Evolutionary conservation across 2,329 filamentous ascomycete species (phyloP).

Genomic region (Raffaelea albimanens): DNA sequence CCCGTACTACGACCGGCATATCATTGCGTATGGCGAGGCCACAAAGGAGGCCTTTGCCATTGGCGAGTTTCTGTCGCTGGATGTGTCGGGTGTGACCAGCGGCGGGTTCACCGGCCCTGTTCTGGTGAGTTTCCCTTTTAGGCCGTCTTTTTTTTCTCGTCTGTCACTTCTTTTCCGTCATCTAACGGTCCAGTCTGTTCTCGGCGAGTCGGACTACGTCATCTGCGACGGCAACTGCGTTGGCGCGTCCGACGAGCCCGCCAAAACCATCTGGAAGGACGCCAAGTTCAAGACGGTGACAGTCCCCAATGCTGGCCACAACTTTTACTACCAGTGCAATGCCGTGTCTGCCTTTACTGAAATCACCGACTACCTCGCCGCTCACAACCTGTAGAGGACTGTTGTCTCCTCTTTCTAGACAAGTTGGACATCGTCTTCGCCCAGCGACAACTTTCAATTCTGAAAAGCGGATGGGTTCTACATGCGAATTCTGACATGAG

Average conservation of each 20-base stretch:
- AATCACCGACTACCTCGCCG: neutral
- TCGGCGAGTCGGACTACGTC: neutral
- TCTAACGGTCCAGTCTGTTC: neutral
- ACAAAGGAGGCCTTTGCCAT: conserved; percentile 3
- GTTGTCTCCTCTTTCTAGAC: no score
- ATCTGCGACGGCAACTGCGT: neutral
- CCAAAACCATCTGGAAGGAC: neutral
- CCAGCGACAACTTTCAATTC: no score
- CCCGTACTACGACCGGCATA: neutral
- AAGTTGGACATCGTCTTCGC: no score
- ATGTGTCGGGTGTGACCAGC: neutral
- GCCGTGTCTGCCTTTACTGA: neutral
- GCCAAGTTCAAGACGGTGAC: neutral
- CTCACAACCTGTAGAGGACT: neutral
- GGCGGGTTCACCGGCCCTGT: neutral
- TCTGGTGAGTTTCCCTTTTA: neutral
- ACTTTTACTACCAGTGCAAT: neutral
- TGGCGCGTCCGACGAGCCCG: neutral
- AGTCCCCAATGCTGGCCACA: neutral
- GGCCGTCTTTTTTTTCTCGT: no score
- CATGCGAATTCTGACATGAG: no score
- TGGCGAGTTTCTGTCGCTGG: conserved; percentile 2
- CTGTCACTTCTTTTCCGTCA: neutral
- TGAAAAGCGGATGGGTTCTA: no score
- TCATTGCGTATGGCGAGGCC: neutral